phyloP scores from a whole-genome alignment of 108 stramenopile genomes.

The Nannochloropsis granulata region DNA sequence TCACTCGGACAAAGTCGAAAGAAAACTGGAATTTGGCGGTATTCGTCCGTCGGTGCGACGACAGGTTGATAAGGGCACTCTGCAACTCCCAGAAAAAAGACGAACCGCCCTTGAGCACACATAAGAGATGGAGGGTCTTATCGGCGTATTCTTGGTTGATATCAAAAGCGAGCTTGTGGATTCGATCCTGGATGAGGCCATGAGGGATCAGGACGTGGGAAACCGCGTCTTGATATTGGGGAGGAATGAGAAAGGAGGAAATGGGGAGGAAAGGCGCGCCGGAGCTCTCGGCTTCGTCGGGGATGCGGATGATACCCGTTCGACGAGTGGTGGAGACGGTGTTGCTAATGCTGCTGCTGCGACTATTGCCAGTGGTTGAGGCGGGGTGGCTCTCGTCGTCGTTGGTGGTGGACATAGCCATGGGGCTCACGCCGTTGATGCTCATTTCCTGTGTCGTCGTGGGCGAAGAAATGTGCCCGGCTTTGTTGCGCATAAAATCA shows the following conservation, averaged over 20 bases:
- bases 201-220: conserved; percentile 29
- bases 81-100: conserved; percentile 33
- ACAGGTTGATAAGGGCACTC: conserved; percentile 1
- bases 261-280: neutral
- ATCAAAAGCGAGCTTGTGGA: conserved; percentile 32
- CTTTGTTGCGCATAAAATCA: too few species aligned
- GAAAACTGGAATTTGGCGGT: neutral
- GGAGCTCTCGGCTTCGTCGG: neutral
- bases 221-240: conserved; percentile 25
- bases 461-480: too few species aligned
- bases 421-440: too few species aligned
- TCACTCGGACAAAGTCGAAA: conserved; percentile 34
- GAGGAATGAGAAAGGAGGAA: conserved; percentile 10
- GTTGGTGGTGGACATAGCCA: too few species aligned
- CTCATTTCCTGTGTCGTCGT: too few species aligned
- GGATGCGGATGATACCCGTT: neutral
- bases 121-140: conserved; percentile 32
- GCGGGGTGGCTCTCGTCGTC: too few species aligned
- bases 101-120: conserved; percentile 40
- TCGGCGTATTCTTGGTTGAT: conserved; percentile 27
- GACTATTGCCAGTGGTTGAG: too few species aligned
- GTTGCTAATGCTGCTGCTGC: too few species aligned
- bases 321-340: neutral
- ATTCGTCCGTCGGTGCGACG: neutral
- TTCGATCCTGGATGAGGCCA: conserved; percentile 30